Base-by-base conservation (phyloP, 176 grass and related monocot genomes). In the Ensete glaucum region DNA sequence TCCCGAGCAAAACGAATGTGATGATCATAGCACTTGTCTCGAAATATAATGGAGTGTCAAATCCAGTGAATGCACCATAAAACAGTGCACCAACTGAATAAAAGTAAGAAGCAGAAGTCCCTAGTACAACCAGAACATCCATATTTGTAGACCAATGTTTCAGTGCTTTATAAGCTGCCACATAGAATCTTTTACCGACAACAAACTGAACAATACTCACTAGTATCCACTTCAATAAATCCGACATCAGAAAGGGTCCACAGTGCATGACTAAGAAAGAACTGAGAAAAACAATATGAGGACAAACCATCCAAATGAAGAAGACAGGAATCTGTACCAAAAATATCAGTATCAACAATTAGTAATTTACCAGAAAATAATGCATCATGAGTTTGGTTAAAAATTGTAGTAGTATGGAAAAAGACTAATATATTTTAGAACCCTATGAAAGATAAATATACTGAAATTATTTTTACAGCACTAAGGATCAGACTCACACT, bases 11-110 rank as follows among this genome's bases (percentile, higher is more conserved):
- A 64, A 99, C 95, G 72, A 99, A 99, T 64, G 95, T 99, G 58
- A 99, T 99, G 82, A 99, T 99, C 95, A 99, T 99, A 59, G 95
- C 95, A 77, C 95, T 94, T 81, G 95, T 99, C 81, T 99, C 95
- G 81, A 99, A 99, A 87, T 99, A 99, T 66, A 99, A 52, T 1
- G 90, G 95, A 65, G 91, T 83, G 2, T 23, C 58, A 69, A 86
- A 99, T 27, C 84, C 88, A 85, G 86, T 83, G 79, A 89, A 80
- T 54, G 88, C 83, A 62, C 88, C 88, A 1, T 99, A 94, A 8
- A 99, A 34, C 24, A 99, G 83, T 13, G 95, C 88, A 69, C 90
- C 82, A 21, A 93, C 88, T 21, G 95, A 99, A 81, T 99, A 99
- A 34, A 87, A 73, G 79, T 99, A 99, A 22, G 95, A 93, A 52